phyloP scores from a whole-genome alignment of 1,284 basidiomycete species.

The Malassezia sympodialis region DNA sequence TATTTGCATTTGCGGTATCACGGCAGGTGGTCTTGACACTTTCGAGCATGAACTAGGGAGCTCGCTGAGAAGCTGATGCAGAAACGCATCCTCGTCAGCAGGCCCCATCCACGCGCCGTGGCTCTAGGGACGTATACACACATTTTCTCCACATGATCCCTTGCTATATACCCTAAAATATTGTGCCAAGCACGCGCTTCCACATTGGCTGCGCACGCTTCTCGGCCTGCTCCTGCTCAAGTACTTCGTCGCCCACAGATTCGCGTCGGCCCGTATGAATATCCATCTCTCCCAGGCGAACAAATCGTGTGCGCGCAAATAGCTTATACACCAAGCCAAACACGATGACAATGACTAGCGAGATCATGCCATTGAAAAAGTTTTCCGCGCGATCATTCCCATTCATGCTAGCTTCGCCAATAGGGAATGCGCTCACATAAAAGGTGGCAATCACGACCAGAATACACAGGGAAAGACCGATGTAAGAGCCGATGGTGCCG shows the following conservation, averaged over 20 bases:
- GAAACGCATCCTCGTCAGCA: not conserved
- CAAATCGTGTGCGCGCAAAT: slow-evolving; percentile 21
- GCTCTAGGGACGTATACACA: not conserved
- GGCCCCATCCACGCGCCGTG: not conserved
- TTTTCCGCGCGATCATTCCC: slow-evolving; percentile 42
- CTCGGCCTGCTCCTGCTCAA: slow-evolving; percentile 40
- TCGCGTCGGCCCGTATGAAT: slow-evolving; percentile 39
- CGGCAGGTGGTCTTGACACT: too few species aligned
- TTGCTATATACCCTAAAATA: slow-evolving; percentile 24
- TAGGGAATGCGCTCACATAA: slow-evolving; percentile 31
- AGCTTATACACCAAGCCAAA: slow-evolving; percentile 31
- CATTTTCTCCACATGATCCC: too few species aligned
- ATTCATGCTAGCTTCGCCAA: slow-evolving; percentile 32
- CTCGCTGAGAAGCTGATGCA: not conserved
- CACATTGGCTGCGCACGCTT: slow-evolving; percentile 19
- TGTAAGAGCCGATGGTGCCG: slow-evolving; percentile 51
- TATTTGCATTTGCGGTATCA: too few species aligned
- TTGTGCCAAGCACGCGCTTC: slow-evolving; percentile 27
- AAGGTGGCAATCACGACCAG: slow-evolving; percentile 28
- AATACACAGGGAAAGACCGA: slow-evolving; percentile 48
- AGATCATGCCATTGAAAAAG: slow-evolving; percentile 52
- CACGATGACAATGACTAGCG: slow-evolving; percentile 33
- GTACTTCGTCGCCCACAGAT: slow-evolving; percentile 32
- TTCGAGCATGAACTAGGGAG: not conserved
- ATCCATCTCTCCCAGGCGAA: slow-evolving; percentile 37